Percentiles rank a stretch among this genome's conserved stretches.
These are phyloP conservation scores for Vitis amurensis DNA, from an alignment of 164 flowering plant species.

Conservation along the genomic window DNA sequence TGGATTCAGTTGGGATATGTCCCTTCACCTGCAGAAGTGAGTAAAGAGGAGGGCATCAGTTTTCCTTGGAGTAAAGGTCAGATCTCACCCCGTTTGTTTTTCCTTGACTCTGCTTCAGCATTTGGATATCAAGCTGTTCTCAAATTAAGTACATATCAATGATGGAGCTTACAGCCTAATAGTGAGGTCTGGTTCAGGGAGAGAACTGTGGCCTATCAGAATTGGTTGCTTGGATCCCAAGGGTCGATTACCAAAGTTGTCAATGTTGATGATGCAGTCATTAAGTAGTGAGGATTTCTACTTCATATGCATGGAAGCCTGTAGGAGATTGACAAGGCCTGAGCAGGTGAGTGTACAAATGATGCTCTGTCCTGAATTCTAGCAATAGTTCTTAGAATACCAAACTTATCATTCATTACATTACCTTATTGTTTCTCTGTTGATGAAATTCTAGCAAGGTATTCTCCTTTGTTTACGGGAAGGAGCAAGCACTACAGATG, in stretches of 20 bases:
- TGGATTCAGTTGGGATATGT: conserved; percentile 63
- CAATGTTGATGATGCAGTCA: conserved; percentile 55
- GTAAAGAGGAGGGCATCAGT: conserved; percentile 67
- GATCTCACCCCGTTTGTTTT: conserved; percentile 2
- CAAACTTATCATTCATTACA: not conserved
- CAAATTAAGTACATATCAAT: conserved; percentile 15
- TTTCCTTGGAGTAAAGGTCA: conserved; percentile 57
- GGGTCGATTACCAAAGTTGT: conserved; percentile 43
- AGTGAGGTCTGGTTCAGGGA: conserved; percentile 52
- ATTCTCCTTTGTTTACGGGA: conserved; percentile 76
- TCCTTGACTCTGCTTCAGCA: not conserved
- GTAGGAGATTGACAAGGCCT: conserved; percentile 27
- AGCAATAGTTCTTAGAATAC: no score
- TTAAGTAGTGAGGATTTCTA: conserved; percentile 55
- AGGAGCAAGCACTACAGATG: conserved; percentile 56
- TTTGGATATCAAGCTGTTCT: not conserved
- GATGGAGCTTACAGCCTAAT: conserved; percentile 23
- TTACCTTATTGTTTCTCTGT: conserved; percentile 1
- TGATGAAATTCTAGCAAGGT: conserved; percentile 41
- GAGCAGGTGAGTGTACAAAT: conserved; percentile 26
- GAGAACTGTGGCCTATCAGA: conserved; percentile 66
- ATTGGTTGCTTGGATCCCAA: conserved; percentile 69
- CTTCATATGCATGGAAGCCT: conserved; percentile 70
- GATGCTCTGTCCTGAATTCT: not conserved
- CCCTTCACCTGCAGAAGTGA: conserved; percentile 86